phyloP scores from a whole-genome alignment of 1,139 yeast species.

The Diutina scorzettiae region DNA sequence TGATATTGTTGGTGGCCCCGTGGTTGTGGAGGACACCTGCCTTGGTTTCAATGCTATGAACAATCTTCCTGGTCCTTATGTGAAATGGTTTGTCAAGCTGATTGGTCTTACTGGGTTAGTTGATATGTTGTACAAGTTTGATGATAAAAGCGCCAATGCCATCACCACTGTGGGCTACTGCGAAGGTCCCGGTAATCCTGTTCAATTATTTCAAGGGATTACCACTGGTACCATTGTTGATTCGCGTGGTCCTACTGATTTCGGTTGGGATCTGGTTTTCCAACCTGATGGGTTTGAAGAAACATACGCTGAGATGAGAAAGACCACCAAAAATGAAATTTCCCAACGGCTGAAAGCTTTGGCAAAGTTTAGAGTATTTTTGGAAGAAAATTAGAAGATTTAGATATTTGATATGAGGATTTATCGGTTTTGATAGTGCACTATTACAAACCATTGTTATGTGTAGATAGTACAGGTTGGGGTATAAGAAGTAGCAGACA shows the following conservation, averaged over 20 bases:
- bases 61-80: conserved; percentile 80
- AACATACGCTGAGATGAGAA: conserved; percentile 91
- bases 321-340: conserved; percentile 59
- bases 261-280: conserved; percentile 94
- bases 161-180: conserved; percentile 90
- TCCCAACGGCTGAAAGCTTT: conserved; percentile 85
- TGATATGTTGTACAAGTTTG: conserved; percentile 67
- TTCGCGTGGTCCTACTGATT: conserved; percentile 65
- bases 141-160: conserved; percentile 78
- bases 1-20: conserved; percentile 48
- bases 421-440: too few species aligned
- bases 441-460: too few species aligned
- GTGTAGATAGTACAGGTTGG: too few species aligned
- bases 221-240: conserved; percentile 72
- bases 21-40: conserved; percentile 91
- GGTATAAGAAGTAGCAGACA: too few species aligned
- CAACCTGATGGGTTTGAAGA: conserved; percentile 58
- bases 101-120: conserved; percentile 67
- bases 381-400: conserved; percentile 16
- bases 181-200: conserved; percentile 66
- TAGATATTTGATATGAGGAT: too few species aligned
- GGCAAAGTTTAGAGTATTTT: conserved; percentile 50
- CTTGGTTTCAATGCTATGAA: conserved; percentile 72
- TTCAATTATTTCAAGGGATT: conserved; percentile 70
- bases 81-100: conserved; percentile 76